Evolutionary conservation across 2,329 filamentous ascomycete species (phyloP).

Genomic region (Pseudonectria foliicola): DNA sequence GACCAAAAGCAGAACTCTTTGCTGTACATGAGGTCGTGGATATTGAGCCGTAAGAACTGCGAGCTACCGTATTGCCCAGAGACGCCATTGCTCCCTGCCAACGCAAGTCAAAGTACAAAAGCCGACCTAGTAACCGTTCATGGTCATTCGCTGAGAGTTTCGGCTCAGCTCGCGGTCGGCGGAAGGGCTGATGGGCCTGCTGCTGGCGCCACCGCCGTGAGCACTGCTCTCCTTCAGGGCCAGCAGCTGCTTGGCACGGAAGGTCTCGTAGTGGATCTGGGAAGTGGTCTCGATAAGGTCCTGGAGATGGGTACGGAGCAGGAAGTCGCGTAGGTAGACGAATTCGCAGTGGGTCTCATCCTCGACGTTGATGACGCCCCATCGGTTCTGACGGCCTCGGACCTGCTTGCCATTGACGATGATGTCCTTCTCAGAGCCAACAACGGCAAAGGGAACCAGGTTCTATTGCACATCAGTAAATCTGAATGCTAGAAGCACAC

Average conservation of each 20-base stretch:
- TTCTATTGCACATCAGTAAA: slow-evolving; percentile 50
- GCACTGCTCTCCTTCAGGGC: slow-evolving; percentile 97
- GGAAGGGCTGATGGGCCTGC: slow-evolving; percentile 85
- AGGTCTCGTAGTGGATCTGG: slow-evolving; percentile 99
- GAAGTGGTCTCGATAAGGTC: slow-evolving; percentile 98
- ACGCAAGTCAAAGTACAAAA: slow-evolving; percentile 23
- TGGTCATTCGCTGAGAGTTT: slow-evolving; percentile 93
- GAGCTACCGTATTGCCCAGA: slow-evolving; percentile 23
- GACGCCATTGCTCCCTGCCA: slow-evolving; percentile 29
- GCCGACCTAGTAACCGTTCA: slow-evolving; percentile 85
- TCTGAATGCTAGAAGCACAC: not conserved
- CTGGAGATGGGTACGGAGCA: slow-evolving; percentile 95
- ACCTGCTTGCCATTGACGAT: slow-evolving; percentile 97
- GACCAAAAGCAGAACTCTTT: slow-evolving; percentile 18
- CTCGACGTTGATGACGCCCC: slow-evolving; percentile 99
- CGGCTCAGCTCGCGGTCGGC: slow-evolving; percentile 95
- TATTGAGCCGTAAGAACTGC: slow-evolving; percentile 26
- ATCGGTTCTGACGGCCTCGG: slow-evolving; percentile 95
- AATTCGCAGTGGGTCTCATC: slow-evolving; percentile 99
- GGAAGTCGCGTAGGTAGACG: slow-evolving; percentile 95
- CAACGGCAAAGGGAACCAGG: slow-evolving; percentile 94
- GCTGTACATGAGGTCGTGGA: slow-evolving; percentile 24
- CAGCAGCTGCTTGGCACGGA: slow-evolving; percentile 97
- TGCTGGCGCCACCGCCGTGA: slow-evolving; percentile 67
- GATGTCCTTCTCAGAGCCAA: slow-evolving; percentile 96